Percentiles rank a stretch among this genome's conserved stretches.
Conservation (phyloP, 2,329 filamentous ascomycete species). For the Aureobasidium sp. region DNA sequence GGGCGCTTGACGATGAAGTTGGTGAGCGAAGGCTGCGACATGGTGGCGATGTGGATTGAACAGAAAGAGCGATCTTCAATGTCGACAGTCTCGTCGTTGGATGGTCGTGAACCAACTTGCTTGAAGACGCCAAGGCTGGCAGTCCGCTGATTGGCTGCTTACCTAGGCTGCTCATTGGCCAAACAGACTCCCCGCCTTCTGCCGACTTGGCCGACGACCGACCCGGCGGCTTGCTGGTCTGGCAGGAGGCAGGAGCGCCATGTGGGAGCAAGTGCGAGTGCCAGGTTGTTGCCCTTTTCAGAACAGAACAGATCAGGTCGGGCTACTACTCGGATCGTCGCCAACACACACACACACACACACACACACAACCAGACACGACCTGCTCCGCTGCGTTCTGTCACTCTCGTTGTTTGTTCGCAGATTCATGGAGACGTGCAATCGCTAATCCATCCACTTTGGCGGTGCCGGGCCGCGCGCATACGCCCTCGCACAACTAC, state of each 20-base stretch:
- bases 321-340: no score
- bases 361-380: no score
- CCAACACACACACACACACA: no score
- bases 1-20: constrained; percentile 76
- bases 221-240: no score
- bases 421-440: constrained; percentile 14
- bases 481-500: background rate
- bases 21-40: constrained; percentile 67
- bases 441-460: constrained; percentile 8
- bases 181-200: background rate
- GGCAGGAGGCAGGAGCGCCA: no score
- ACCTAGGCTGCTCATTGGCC: background rate
- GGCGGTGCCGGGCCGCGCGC: constrained; percentile 15
- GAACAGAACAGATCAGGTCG: no score
- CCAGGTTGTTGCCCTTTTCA: no score
- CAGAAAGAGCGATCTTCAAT: background rate
- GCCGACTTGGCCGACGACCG: background rate
- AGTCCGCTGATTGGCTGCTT: constrained; percentile 5
- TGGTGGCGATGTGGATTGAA: constrained; percentile 31
- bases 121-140: background rate
- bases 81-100: background rate
- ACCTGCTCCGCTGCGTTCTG: no score
- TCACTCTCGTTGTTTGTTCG: background rate
- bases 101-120: background rate
- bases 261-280: no score